Conservation (phyloP, 345 rosid species). For the Eucalyptus cloeziana region DNA sequence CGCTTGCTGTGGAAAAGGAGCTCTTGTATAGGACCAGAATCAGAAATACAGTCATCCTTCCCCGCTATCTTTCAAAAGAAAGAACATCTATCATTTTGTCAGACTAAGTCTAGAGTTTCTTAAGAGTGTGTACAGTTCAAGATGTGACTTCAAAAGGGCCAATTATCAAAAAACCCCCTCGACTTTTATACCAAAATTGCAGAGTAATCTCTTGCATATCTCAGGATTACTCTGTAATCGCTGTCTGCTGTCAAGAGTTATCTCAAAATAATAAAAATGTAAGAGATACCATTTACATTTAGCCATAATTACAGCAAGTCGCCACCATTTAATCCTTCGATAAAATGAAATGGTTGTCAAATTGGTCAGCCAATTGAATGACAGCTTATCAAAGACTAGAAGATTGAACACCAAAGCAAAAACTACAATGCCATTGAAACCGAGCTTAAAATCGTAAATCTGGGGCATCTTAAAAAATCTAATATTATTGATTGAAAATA, state of each 20-base stretch:
- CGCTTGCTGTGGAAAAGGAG: conserved; percentile 19
- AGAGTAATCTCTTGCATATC: neutral
- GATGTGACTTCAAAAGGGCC: neutral
- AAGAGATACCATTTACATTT: neutral
- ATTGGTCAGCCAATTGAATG: neutral
- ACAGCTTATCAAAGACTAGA: neutral
- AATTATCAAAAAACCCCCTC: neutral
- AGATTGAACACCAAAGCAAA: neutral
- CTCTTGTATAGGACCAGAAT: neutral
- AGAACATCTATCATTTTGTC: neutral
- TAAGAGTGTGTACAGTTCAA: neutral
- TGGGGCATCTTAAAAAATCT: neutral
- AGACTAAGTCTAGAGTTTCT: neutral
- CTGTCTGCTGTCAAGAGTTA: neutral
- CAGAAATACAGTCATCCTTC: neutral
- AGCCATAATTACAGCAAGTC: neutral
- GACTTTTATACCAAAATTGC: neutral
- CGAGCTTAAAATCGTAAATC: neutral
- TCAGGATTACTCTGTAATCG: neutral
- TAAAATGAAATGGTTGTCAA: neutral
- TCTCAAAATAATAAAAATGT: neutral
- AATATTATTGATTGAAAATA: neutral
- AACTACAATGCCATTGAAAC: neutral
- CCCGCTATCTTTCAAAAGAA: neutral
- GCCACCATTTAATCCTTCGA: neutral